phyloP scores from a whole-genome alignment of 345 rosid genomes.

The Odontarrhena argentea region DNA sequence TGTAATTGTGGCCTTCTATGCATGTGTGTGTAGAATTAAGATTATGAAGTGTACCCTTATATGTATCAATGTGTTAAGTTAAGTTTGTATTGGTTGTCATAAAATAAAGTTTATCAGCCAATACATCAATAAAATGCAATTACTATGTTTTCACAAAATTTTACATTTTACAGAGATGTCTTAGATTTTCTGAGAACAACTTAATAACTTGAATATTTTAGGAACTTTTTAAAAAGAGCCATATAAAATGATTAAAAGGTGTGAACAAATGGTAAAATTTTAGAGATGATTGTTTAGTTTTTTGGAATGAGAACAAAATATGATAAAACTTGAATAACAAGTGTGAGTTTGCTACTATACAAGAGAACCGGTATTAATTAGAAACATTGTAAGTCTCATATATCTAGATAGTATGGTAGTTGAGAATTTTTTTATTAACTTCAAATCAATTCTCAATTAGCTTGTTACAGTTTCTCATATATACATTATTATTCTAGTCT shows the following conservation, averaged over 20 bases:
- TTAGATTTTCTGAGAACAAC: not conserved
- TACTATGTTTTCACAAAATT: too few relatives aligned
- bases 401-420: too few relatives aligned
- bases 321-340: not conserved
- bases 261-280: not conserved
- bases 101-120: constrained; percentile 1
- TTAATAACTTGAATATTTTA: not conserved
- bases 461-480: too few relatives aligned
- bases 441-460: too few relatives aligned
- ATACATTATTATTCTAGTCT: too few relatives aligned
- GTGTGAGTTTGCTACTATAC: too few relatives aligned
- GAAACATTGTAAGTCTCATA: too few relatives aligned
- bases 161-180: not conserved
- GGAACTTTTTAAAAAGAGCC: not conserved
- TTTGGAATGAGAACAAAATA: not conserved
- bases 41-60: constrained; percentile 24
- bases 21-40: constrained; percentile 30
- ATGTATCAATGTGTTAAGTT: constrained; percentile 14
- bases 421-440: too few relatives aligned
- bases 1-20: constrained; percentile 11
- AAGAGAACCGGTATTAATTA: too few relatives aligned
- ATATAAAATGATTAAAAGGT: not conserved
- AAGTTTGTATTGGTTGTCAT: constrained; percentile 26
- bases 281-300: not conserved
- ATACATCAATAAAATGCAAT: not conserved